Percentiles rank a stretch among this genome's conserved stretches.
Evolutionary conservation across 495 filamentous ascomycete genomes (phyloP).

Genomic region (Talaromyces stipitatus): DNA sequence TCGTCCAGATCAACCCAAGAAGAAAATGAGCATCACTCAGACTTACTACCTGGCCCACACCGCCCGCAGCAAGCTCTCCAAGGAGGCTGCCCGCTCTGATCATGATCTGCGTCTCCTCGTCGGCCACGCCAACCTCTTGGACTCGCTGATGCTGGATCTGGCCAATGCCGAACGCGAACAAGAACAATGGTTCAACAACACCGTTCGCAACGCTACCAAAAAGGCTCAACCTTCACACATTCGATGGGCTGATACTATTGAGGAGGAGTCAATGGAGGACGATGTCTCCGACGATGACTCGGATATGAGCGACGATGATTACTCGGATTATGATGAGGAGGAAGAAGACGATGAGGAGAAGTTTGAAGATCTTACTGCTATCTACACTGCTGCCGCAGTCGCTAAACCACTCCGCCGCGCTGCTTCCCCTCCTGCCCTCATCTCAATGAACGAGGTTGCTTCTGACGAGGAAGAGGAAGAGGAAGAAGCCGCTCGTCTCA

Average conservation of each 20-base stretch:
- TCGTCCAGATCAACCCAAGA: constrained; percentile 21
- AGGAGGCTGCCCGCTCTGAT: constrained; percentile 79
- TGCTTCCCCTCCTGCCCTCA: constrained; percentile 27
- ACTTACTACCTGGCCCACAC: constrained; percentile 97
- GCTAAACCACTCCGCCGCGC: constrained; percentile 27
- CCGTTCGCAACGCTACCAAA: constrained; percentile 44
- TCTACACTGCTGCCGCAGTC: neutral
- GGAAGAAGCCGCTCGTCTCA: constrained; percentile 55
- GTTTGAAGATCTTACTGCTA: constrained; percentile 17
- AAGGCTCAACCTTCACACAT: constrained; percentile 59
- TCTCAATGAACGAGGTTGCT: constrained; percentile 40
- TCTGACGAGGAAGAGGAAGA: constrained; percentile 54
- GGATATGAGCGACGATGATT: constrained; percentile 50
- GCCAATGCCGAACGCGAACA: constrained; percentile 92
- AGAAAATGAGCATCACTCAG: constrained; percentile 93
- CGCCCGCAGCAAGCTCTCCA: constrained; percentile 89
- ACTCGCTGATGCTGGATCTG: constrained; percentile 91
- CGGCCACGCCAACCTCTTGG: constrained; percentile 95
- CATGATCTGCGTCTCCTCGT: constrained; percentile 93
- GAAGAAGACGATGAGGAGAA: constrained; percentile 54
- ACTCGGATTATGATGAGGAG: constrained; percentile 58
- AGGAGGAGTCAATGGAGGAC: constrained; percentile 68
- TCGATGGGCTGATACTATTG: constrained; percentile 78
- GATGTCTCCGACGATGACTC: constrained; percentile 51
- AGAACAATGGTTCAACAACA: constrained; percentile 94